These are phyloP conservation scores for Rhodofomes roseus DNA, from an alignment of 1,284 basidiomycete genomes.

Conservation along the genomic window DNA sequence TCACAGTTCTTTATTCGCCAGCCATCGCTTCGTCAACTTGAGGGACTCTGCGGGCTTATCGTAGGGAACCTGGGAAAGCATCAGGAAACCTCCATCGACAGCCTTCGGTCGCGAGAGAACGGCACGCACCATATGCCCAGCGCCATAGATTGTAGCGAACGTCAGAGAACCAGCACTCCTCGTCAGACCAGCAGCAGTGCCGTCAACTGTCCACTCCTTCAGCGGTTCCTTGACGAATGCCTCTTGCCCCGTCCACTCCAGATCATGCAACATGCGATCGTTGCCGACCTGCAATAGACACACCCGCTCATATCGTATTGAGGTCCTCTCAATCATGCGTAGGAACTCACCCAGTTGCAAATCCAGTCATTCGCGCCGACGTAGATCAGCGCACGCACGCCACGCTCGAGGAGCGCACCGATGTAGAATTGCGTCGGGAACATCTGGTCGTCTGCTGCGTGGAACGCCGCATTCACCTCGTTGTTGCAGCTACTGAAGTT, in stretches of 20 bases:
- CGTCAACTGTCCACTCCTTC: constrained; percentile 53
- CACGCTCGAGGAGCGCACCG: constrained; percentile 70
- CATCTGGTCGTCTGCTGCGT: constrained; percentile 33
- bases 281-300: constrained; percentile 41
- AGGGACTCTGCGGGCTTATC: constrained; percentile 56
- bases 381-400: constrained; percentile 71
- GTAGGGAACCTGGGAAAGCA: constrained; percentile 46
- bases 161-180: constrained; percentile 57
- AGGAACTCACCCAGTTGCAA: constrained; percentile 65
- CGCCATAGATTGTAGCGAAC: constrained; percentile 55
- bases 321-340: not conserved
- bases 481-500: constrained; percentile 50
- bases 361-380: constrained; percentile 73
- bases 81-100: not conserved
- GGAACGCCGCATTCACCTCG: constrained; percentile 41
- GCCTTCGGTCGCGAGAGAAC: not conserved
- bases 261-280: constrained; percentile 52
- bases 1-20: constrained; percentile 29
- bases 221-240: constrained; percentile 44
- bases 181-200: constrained; percentile 49
- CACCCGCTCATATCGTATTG: not conserved
- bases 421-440: constrained; percentile 54
- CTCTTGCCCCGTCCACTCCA: constrained; percentile 60
- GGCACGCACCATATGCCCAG: constrained; percentile 61
- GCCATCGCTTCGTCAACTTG: constrained; percentile 48